Conservation (phyloP, 148 eudicot genomes). For the Dysphania ambrosioides region DNA sequence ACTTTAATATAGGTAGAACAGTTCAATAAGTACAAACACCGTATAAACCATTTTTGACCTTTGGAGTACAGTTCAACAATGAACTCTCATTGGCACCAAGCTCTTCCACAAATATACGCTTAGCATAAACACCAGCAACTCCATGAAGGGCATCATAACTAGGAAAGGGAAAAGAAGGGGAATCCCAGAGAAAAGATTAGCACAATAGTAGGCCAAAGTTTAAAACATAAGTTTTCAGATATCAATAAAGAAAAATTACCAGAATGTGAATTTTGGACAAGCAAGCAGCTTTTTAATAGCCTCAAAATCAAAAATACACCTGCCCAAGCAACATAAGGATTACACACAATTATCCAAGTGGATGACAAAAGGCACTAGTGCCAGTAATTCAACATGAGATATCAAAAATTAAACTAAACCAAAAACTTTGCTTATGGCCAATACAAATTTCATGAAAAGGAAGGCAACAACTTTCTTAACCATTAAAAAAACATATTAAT, state of each 20-base stretch:
- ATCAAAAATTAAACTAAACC: background rate
- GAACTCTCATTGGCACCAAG: constrained; percentile 81
- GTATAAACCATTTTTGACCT: constrained; percentile 42
- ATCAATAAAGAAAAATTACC: constrained; percentile 39
- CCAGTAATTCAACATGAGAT: background rate
- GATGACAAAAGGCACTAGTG: background rate
- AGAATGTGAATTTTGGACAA: constrained; percentile 81
- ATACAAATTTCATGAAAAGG: too few relatives aligned
- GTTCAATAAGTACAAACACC: background rate
- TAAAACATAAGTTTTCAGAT: background rate
- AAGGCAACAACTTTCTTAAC: too few relatives aligned
- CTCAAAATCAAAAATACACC: constrained; percentile 82
- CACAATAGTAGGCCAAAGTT: background rate
- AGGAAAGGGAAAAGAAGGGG: constrained; percentile 9
- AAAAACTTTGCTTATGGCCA: too few relatives aligned
- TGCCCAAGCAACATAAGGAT: constrained; percentile 32
- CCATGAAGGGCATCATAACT: constrained; percentile 97
- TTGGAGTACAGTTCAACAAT: constrained; percentile 78
- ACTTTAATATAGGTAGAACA: background rate
- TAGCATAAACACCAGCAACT: constrained; percentile 95
- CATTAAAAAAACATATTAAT: too few relatives aligned
- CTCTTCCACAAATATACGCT: constrained; percentile 82
- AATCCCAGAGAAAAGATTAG: background rate
- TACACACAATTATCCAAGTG: constrained; percentile 11
- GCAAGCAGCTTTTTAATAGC: constrained; percentile 78